These are phyloP conservation scores for Obba rivulosa DNA, from an alignment of 768 basidiomycete species.

Conservation along the genomic window DNA sequence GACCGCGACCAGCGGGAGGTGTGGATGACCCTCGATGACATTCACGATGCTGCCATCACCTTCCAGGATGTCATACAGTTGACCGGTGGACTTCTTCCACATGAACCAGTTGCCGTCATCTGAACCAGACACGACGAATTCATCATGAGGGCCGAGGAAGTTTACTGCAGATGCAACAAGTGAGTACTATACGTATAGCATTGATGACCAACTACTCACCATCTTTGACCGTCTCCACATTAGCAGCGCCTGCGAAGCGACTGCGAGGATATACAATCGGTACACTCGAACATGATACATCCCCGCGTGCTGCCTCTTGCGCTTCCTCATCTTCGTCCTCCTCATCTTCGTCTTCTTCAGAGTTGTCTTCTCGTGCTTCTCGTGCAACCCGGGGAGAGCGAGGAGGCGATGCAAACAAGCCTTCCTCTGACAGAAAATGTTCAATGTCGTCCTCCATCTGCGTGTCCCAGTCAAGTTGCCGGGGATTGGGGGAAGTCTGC, in stretches of 20 bases:
- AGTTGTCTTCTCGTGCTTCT: constrained; percentile 24
- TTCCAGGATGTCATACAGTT: constrained; percentile 72
- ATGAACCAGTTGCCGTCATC: constrained; percentile 88
- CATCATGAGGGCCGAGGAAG: constrained; percentile 73
- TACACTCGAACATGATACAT: constrained; percentile 28
- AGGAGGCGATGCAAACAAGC: not conserved
- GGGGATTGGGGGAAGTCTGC: not conserved
- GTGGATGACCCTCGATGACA: constrained; percentile 78
- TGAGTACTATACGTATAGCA: no score
- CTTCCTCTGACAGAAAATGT: constrained; percentile 16
- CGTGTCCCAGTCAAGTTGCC: constrained; percentile 14
- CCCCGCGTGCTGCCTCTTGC: constrained; percentile 6
- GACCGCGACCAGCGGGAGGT: constrained; percentile 75
- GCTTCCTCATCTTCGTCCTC: constrained; percentile 21
- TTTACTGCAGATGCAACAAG: constrained; percentile 51
- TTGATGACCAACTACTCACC: constrained; percentile 42
- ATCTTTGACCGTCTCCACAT: constrained; percentile 83
- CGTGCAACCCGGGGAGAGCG: not conserved
- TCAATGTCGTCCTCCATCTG: constrained; percentile 24
- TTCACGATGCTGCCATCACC: constrained; percentile 82
- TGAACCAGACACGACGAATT: constrained; percentile 77
- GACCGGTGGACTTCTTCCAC: constrained; percentile 68
- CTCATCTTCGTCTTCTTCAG: constrained; percentile 23
- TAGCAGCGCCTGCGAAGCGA: constrained; percentile 66
- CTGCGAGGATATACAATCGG: constrained; percentile 59